Conservation (phyloP, 2,329 filamentous ascomycete genomes). For the Aureobasidium uvarum region DNA sequence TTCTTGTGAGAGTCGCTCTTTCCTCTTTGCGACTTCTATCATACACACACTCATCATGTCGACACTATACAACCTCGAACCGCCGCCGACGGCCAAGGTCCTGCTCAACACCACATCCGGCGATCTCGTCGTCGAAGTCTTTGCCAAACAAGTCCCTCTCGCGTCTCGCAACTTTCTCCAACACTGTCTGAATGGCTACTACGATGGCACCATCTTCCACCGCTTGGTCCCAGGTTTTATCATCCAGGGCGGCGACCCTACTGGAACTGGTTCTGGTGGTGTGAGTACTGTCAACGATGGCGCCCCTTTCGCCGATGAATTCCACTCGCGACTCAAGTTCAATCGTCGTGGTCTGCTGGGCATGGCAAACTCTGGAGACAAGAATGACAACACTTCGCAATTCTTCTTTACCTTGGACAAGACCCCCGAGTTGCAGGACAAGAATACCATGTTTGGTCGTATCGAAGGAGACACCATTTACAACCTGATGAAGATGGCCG, state of each 20-base stretch:
- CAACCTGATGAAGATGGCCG: conserved; percentile 90
- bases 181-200: conserved; percentile 91
- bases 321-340: conserved; percentile 89
- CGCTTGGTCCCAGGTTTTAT: conserved; percentile 89
- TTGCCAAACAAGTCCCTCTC: conserved; percentile 89
- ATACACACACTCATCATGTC: conserved; percentile 64
- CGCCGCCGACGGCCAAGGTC: conserved; percentile 87
- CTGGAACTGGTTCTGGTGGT: conserved; percentile 85
- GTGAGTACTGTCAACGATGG: conserved; percentile 90
- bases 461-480: conserved; percentile 94
- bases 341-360: conserved; percentile 85
- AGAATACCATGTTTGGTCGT: conserved; percentile 91
- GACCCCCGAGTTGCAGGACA: conserved; percentile 80
- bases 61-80: conserved; percentile 88
- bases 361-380: conserved; percentile 86
- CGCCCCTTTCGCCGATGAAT: conserved; percentile 80
- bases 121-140: conserved; percentile 87
- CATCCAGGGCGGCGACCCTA: conserved; percentile 91
- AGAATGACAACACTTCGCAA: conserved; percentile 85
- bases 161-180: conserved; percentile 95
- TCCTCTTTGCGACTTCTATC: conserved; percentile 20
- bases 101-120: conserved; percentile 87
- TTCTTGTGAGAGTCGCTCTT: not conserved
- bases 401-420: conserved; percentile 90
- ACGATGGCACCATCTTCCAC: conserved; percentile 91